Base-by-base conservation (phyloP, 208 protist species). In the Trypanosoma scelopori region DNA sequence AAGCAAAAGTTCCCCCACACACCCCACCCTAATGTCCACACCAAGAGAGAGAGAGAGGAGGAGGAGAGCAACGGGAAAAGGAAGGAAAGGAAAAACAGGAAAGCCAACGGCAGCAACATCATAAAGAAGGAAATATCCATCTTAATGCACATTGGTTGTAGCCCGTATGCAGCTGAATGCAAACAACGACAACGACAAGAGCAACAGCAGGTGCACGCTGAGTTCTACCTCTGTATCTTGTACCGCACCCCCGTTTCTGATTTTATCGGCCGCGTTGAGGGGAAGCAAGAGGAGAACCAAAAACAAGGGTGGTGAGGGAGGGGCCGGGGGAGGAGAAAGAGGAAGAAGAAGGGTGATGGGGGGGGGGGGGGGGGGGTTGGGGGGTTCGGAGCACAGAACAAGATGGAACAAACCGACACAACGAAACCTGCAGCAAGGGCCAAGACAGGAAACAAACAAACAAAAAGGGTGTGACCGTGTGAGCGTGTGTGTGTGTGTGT, bases 1-100 rank as follows among this genome's bases (percentile, higher is more conserved):
- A 76, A 64, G 9, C 3, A 9, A 9, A 37, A 37, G 9, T 37
- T 3, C 32, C 5, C 3, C 5, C 5, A 9, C 32, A 9, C n/a
- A 37, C 32, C 32, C 32, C 32, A 37, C 3, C 32, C 32, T 37
- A 6, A 30, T 37, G 9, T 37, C 9, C 32, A 37, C 32, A 37
- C 32, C 32, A 37, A 52, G 6, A 76, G 27, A 60, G 53, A 45
- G 28, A 50, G 20, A 35, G 32, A 57, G 22, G 55, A 27, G 39
- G 1, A 27, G 43, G 41, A 67, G 57, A 57, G 1, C 28, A 61
- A 27, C 23, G 1, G n/a, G 43, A 49, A 67, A 63, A 57, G 1
- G 60, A 27, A 46, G 23, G 47, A 69, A 55, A 50, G 12, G 39
- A 74, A 18, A 67, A 65, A 46, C 52, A 43, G 28, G n/a, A 63